Evolutionary conservation across 2,329 filamentous ascomycete genomes (phyloP).

Genomic region (Pseudonectria foliicola): DNA sequence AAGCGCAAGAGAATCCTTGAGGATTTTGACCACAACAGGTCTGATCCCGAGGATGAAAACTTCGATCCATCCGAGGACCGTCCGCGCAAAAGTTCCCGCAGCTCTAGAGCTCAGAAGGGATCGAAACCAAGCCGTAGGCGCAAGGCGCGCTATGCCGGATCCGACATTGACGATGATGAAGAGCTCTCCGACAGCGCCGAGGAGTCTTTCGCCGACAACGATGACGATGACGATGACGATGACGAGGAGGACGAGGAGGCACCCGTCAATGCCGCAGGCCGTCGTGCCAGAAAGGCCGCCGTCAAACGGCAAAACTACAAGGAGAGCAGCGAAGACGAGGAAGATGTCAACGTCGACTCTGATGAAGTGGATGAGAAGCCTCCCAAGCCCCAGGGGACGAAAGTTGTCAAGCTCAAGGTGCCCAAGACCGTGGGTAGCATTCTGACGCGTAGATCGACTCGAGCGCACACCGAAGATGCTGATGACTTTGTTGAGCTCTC

Average conservation of each 20-base stretch:
- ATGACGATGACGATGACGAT: conserved; percentile 38
- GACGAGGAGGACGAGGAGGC: conserved; percentile 34
- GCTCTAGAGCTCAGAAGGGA: conserved; percentile 32
- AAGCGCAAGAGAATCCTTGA: conserved; percentile 54
- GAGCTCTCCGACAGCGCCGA: conserved; percentile 47
- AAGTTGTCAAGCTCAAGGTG: conserved; percentile 40
- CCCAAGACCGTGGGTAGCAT: conserved; percentile 21
- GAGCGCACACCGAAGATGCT: conserved; percentile 47
- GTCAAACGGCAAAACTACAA: conserved; percentile 39
- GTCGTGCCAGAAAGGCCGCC: conserved; percentile 41
- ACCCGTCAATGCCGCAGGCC: conserved; percentile 40
- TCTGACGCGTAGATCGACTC: conserved; percentile 40
- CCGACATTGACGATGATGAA: conserved; percentile 55
- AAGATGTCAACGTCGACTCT: conserved; percentile 23
- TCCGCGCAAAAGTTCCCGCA: conserved; percentile 36
- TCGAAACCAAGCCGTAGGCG: conserved; percentile 29
- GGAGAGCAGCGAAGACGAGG: conserved; percentile 38
- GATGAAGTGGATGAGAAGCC: conserved; percentile 20
- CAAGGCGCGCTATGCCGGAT: conserved; percentile 45
- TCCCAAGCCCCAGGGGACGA: conserved; percentile 23
- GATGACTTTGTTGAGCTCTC: conserved; percentile 52
- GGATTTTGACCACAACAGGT: conserved; percentile 59
- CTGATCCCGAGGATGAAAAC: conserved; percentile 59
- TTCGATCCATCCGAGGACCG: conserved; percentile 49
- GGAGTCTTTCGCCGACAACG: conserved; percentile 40